Evolutionary conservation across 1,284 basidiomycete genomes (phyloP).

Genomic region (Fomitopsis pinicola): DNA sequence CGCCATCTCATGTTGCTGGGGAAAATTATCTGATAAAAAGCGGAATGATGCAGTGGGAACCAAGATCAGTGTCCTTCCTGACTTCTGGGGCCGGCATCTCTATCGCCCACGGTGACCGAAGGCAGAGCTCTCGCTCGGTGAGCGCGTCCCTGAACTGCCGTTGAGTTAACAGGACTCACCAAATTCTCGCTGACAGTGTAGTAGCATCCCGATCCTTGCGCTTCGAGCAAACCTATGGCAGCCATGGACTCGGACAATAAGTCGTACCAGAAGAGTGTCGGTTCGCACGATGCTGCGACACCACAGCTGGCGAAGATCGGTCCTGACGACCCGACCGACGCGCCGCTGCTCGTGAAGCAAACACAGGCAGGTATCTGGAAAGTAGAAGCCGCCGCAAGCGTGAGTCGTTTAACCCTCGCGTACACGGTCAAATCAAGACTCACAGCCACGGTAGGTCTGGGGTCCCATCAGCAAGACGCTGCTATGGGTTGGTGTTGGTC

Average conservation of each 20-base stretch:
- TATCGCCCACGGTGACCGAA: no score
- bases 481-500: neutral
- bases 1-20: no score
- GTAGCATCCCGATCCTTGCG: neutral
- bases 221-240: neutral
- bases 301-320: neutral
- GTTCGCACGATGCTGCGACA: neutral
- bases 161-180: neutral
- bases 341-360: neutral
- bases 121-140: neutral
- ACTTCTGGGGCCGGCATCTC: no score
- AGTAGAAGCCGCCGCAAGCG: constrained; percentile 1
- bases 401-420: neutral
- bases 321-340: neutral
- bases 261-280: neutral
- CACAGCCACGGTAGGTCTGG: neutral
- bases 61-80: no score
- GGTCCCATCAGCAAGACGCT: neutral
- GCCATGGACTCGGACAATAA: neutral
- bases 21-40: no score
- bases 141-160: neutral
- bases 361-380: constrained; percentile 2
- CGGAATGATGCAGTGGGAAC: no score
- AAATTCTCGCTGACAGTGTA: no score
- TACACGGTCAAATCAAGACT: no score